These are phyloP conservation scores for Plasmodium coatneyi DNA, from an alignment of 169 alveolate genomes.

Conservation along the genomic window DNA sequence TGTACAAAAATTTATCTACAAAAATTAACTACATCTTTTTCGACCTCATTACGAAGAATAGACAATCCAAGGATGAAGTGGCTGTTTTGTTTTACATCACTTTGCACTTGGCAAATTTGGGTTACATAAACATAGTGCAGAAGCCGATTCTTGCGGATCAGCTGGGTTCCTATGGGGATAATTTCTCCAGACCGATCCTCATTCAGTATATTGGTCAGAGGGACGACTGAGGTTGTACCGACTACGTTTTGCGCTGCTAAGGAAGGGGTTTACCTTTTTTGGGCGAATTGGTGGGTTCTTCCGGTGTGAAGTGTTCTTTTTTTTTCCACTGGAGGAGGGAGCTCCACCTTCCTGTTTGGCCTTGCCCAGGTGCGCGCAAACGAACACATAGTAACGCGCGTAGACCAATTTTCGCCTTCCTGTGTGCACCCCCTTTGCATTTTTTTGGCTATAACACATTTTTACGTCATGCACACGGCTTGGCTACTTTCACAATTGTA, in stretches of 20 bases:
- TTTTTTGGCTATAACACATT: neutral
- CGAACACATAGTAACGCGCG: neutral
- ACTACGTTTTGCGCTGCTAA: neutral
- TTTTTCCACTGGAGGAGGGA: neutral
- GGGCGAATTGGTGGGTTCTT: neutral
- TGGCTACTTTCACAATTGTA: conserved; percentile 5
- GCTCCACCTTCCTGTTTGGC: neutral
- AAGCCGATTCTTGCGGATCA: conserved; percentile 68
- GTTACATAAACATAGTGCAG: conserved; percentile 50
- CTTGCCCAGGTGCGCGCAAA: neutral
- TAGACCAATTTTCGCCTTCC: neutral
- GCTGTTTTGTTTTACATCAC: conserved; percentile 61
- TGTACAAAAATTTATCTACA: conserved; percentile 52
- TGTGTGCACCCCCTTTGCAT: neutral
- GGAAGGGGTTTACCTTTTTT: neutral
- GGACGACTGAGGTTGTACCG: neutral
- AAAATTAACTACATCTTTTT: conserved; percentile 66
- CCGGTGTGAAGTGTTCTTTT: neutral
- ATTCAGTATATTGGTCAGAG: conserved; percentile 34
- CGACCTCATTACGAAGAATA: conserved; percentile 56
- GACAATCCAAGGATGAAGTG: conserved; percentile 48
- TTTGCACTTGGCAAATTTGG: conserved; percentile 72
- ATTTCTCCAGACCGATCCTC: conserved; percentile 52
- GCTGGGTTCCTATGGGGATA: conserved; percentile 27
- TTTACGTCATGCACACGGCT: neutral